Conservation (phyloP, 2,329 filamentous ascomycete genomes). For the Paracoccidioides brasiliensis region DNA sequence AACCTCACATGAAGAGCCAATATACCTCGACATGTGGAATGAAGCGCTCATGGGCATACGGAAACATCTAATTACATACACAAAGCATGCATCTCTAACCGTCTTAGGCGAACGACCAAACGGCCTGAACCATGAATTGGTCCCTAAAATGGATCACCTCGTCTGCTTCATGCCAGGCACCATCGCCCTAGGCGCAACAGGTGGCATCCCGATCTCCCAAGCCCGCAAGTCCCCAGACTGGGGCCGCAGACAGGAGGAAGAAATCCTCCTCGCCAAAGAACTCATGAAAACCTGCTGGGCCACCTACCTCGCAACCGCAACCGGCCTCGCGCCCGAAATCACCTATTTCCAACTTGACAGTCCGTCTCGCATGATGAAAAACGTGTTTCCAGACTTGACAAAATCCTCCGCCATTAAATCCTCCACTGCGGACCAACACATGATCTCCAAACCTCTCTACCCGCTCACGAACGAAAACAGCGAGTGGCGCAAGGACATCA, state of each 20-base stretch:
- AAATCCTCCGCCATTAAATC: constrained; percentile 11
- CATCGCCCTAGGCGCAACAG: constrained; percentile 77
- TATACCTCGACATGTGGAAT: constrained; percentile 90
- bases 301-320: constrained; percentile 84
- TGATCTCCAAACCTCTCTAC: constrained; percentile 25
- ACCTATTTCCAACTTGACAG: constrained; percentile 70
- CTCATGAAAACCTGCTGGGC: constrained; percentile 96
- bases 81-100: constrained; percentile 65
- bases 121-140: constrained; percentile 53
- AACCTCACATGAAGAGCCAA: constrained; percentile 68
- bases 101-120: constrained; percentile 74
- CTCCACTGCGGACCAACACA: constrained; percentile 20
- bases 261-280: constrained; percentile 77
- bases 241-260: constrained; percentile 67
- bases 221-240: constrained; percentile 61
- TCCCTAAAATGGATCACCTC: constrained; percentile 93
- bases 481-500: constrained; percentile 63
- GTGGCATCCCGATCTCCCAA: constrained; percentile 59
- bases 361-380: constrained; percentile 44
- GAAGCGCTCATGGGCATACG: constrained; percentile 73
- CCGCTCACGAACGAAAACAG: constrained; percentile 16
- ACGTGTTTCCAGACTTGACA: constrained; percentile 24
- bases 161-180: constrained; percentile 97
- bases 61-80: constrained; percentile 86
- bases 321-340: constrained; percentile 89